Percentiles rank a stretch among this genome's conserved stretches.
Evolutionary conservation across 495 filamentous ascomycete species (phyloP).

Genomic region (Oleoguttula mirabilis): DNA sequence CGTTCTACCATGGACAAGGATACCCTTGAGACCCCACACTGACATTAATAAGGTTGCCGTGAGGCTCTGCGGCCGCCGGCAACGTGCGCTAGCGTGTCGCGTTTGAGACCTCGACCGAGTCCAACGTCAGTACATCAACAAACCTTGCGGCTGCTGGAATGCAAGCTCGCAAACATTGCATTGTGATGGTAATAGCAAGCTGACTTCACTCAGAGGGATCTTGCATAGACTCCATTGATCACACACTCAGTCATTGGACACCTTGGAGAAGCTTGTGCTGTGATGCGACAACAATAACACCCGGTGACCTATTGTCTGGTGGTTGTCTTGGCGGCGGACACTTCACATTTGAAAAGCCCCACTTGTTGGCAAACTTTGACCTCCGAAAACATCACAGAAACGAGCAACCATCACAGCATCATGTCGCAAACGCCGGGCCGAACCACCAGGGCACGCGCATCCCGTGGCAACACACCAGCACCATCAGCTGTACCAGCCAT

Average conservation of each 20-base stretch:
- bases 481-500: slow-evolving; percentile 2
- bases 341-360: neutral
- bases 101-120: neutral
- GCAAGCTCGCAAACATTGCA: neutral
- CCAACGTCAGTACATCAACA: neutral
- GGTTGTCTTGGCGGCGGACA: neutral
- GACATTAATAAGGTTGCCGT: neutral
- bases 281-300: neutral
- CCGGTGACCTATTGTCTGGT: neutral
- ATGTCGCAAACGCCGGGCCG: slow-evolving; percentile 4
- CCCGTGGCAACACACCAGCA: neutral
- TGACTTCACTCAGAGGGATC: too few species aligned
- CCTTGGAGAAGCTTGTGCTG: neutral
- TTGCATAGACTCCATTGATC: too few species aligned
- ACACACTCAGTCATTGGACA: too few species aligned
- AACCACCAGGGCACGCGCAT: slow-evolving; percentile 1
- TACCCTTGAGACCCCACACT: neutral
- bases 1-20: neutral
- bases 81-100: neutral
- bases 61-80: neutral
- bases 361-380: neutral
- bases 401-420: neutral
- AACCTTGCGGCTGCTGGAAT: neutral
- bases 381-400: neutral
- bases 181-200: too few species aligned